phyloP scores from a whole-genome alignment of 1,139 yeast genomes.

The Saccharomyces hybrid region DNA sequence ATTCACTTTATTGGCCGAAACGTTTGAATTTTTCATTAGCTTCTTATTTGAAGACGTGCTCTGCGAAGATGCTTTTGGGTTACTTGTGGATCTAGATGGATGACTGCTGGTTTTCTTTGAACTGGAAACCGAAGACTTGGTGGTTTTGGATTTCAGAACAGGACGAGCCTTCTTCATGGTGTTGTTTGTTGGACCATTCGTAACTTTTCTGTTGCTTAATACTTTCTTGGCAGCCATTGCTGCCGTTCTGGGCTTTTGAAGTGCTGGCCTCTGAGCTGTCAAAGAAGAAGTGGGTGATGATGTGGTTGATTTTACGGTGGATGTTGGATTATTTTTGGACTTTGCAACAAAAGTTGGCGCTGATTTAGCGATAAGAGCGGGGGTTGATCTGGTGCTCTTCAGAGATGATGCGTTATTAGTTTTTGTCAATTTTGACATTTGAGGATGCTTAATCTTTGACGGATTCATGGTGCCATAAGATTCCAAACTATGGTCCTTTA shows the following conservation, averaged over 20 bases:
- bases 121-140: background rate
- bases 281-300: background rate
- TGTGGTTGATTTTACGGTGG: background rate
- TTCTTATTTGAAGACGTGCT: background rate
- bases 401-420: background rate
- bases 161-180: background rate
- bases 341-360: constrained; percentile 7
- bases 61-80: background rate
- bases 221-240: constrained; percentile 1
- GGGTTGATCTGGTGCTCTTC: background rate
- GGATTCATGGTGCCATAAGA: background rate
- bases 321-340: constrained; percentile 4
- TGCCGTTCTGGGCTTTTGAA: constrained; percentile 3
- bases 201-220: background rate
- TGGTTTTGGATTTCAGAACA: background rate
- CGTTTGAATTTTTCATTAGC: background rate
- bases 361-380: constrained; percentile 7
- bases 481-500: constrained; percentile 2
- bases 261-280: constrained; percentile 8
- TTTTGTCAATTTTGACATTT: background rate
- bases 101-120: background rate
- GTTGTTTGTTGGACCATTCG: background rate
- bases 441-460: background rate
- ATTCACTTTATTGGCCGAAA: background rate
- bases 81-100: background rate